Evolutionary conservation across 257 asterid genomes (phyloP), one percentile per base, ranked within the genome.

Genomic region (Solanum sparsipilum): DNA sequence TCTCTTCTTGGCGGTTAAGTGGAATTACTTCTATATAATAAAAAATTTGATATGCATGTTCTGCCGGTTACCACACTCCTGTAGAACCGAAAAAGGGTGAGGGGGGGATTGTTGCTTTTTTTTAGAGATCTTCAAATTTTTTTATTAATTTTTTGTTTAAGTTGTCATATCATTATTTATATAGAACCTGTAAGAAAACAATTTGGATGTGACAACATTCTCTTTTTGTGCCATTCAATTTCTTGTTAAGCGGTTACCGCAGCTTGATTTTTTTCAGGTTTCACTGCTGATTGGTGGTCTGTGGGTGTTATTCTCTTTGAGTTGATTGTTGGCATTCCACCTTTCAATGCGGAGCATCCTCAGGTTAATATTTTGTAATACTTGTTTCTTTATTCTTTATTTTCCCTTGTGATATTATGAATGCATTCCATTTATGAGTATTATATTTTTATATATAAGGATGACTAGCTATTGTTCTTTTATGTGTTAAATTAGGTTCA

Each of bases 221-320:
- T 81, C 32, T 38, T 81, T 81, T 81, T 5, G 29, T 46, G 85
- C 41, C 68, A 10, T 81, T 46, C 23, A 46, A 3, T 81, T 81
- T 18, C 68, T 46, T 29, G 68, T 81, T 81, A 81, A 29, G 68
- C 32, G 85, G 85, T 46, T 81, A 81, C 41, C 20, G 13, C 39
- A 46, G 41, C 68, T 81, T 81, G 38, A 46, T 21, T 81, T 44
- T 70, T 90, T 88, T 75, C 96, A 97, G 99, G 94, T 75, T 94
- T 91, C 86, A 95, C 98, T 60, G 99, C 99, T 67, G 99, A 97
- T 96, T 97, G 99, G 99, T 97, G 99, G 99, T 97, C 99, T 65
- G 99, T 97, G 87, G 99, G 99, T 85, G 98, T 97, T 90, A 95
- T 97, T 87, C 92, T 97, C 78, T 97, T 97, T 83, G 99, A 97